Evolutionary conservation across 2,329 filamentous ascomycete species (phyloP), one percentile per base, ranked within the genome.

Genomic region (Beauveria medogensis): DNA sequence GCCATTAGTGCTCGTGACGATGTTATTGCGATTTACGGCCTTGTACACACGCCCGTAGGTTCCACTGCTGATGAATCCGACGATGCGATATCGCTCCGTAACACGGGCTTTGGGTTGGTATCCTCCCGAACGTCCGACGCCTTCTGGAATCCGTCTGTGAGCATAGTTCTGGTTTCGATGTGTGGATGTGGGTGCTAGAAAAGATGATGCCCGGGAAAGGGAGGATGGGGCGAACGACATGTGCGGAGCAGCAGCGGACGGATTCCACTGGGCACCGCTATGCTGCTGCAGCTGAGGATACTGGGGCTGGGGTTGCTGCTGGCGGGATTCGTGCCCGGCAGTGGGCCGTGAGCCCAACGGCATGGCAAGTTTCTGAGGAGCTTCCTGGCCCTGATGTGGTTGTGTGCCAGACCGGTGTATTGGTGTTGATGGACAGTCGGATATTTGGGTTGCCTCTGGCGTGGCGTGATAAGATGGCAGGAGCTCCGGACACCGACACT

Each of bases 21-120:
- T 41, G 62, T 59, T 57, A 53, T 18, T 59, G 65, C 88, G 86
- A 67, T 90, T 86, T 48, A 91, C 80, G 20, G 94, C 94, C 73
- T 99, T 99, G 83, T 97, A 99, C 8, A 99, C 94, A 37, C 94
- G 88, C 41, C 94, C 94, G 83, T 99, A 99, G 18, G 94, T 99
- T 52, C 94, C 94, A 67, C 91, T 96, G 72, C 91, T 96, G 69
- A 99, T 99, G 80, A 99, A 99, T 48, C 94, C 94, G 61, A 99
- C 88, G 68, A 99, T 94, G 68, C 94, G 92, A 77, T 97, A 99
- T 67, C 90, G 89, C 74, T 97, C 93, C 63, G 89, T 88, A 62
- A 97, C 91, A 64, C 91, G 88, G 65, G 94, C 90, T 75, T 96
- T 96, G 72, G 84, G 85, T 70, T 86, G 83, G 71, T 88, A 89